phyloP scores from a whole-genome alignment of 345 rosid genomes.

The Cardamine chenopodiifolia region DNA sequence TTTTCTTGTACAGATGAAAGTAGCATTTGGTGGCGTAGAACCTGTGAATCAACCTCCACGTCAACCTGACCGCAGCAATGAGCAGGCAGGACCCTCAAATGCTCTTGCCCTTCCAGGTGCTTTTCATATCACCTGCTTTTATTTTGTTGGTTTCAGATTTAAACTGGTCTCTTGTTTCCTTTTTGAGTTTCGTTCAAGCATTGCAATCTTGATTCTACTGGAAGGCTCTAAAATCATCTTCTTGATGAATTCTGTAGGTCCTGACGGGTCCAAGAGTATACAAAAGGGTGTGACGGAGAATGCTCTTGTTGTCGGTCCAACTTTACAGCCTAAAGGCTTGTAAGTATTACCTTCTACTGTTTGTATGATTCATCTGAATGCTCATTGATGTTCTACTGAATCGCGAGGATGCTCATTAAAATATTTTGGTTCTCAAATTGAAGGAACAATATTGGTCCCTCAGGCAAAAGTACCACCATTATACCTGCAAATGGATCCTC shows the following conservation, averaged over 20 bases:
- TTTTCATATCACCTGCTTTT: conserved; percentile 2
- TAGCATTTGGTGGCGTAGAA: conserved; percentile 64
- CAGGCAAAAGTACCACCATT: conserved; percentile 68
- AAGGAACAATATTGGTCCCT: conserved; percentile 61
- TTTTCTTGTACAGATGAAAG: conserved; percentile 52
- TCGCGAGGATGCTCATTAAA: conserved; percentile 3
- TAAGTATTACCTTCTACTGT: conserved; percentile 39
- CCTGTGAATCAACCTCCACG: conserved; percentile 46
- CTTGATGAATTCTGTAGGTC: conserved; percentile 51
- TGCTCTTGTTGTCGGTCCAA: conserved; percentile 83
- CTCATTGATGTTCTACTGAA: conserved; percentile 11
- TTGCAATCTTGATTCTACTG: not conserved
- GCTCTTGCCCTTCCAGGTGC: conserved; percentile 78
- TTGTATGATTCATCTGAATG: not conserved
- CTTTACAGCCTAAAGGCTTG: conserved; percentile 65
- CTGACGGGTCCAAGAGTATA: conserved; percentile 58
- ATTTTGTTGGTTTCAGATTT: not conserved
- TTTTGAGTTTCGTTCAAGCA: not conserved
- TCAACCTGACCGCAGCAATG: conserved; percentile 46
- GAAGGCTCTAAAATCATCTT: not conserved
- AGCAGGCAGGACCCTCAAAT: conserved; percentile 51
- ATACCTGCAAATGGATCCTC: conserved; percentile 60
- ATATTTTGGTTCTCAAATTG: not conserved
- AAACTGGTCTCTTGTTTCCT: not conserved
- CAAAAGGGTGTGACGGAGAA: conserved; percentile 59